Conservation (phyloP, 2,329 filamentous ascomycete species). For the Amylocarpus encephaloides region DNA sequence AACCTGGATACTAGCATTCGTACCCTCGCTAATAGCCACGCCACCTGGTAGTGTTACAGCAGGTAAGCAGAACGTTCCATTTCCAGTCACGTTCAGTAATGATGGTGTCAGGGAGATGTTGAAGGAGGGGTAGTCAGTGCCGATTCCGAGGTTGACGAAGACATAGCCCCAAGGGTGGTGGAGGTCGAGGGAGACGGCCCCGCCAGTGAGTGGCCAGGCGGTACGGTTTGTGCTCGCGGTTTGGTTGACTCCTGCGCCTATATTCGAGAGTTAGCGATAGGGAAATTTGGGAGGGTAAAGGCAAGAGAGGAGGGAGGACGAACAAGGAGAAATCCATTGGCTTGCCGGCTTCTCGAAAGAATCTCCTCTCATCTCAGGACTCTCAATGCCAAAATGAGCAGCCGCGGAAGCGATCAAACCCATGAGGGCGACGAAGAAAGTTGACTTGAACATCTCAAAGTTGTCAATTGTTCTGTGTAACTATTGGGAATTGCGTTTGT, state of each 20-base stretch:
- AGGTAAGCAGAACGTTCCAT: constrained; percentile 61
- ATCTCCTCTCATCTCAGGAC: constrained; percentile 45
- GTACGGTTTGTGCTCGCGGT: constrained; percentile 39
- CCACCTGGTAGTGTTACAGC: constrained; percentile 47
- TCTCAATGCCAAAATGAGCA: constrained; percentile 51
- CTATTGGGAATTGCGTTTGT: neutral
- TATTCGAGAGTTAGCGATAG: too few relatives aligned
- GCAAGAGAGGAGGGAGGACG: neutral
- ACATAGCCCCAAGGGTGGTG: constrained; percentile 46
- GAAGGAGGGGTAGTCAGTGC: constrained; percentile 52
- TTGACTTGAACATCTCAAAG: neutral
- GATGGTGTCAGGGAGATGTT: constrained; percentile 59
- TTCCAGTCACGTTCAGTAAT: constrained; percentile 52
- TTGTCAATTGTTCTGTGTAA: neutral
- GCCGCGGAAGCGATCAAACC: constrained; percentile 37
- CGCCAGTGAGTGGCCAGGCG: constrained; percentile 40
- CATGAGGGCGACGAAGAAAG: neutral
- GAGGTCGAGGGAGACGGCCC: constrained; percentile 45
- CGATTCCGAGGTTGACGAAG: constrained; percentile 47
- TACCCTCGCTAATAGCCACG: constrained; percentile 50
- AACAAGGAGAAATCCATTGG: constrained; percentile 33
- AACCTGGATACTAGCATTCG: constrained; percentile 62
- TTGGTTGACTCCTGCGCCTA: constrained; percentile 44
- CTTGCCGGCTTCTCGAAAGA: constrained; percentile 32
- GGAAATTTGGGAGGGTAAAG: constrained; percentile 27